Evolutionary conservation across 2,329 filamentous ascomycete genomes (phyloP).

Genomic region (Ophiostoma triangulosporum): DNA sequence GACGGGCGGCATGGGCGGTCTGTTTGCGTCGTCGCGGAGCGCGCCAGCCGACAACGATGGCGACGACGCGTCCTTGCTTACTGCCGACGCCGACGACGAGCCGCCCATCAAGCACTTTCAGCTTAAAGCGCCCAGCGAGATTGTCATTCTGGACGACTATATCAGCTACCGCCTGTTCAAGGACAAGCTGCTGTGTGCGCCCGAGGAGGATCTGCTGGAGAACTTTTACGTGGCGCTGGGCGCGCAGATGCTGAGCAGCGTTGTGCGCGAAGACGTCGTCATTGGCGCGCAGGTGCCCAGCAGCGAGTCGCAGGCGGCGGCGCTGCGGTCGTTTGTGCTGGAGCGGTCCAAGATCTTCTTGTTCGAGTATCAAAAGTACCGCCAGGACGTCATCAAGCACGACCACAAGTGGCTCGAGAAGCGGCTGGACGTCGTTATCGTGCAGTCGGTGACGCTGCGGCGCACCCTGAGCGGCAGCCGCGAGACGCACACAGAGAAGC

Average conservation of each 20-base stretch:
- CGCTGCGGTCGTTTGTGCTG: constrained; percentile 65
- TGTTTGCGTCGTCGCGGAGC: constrained; percentile 1
- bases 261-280: constrained; percentile 65
- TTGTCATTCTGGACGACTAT: constrained; percentile 77
- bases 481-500: constrained; percentile 58
- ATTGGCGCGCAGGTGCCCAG: constrained; percentile 48
- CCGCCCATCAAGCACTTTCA: constrained; percentile 63
- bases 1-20: background rate
- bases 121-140: constrained; percentile 55
- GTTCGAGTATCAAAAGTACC: constrained; percentile 59
- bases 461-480: constrained; percentile 57
- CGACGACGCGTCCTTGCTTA: constrained; percentile 22
- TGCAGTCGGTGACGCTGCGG: constrained; percentile 64
- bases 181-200: constrained; percentile 68
- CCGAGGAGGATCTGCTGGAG: constrained; percentile 79
- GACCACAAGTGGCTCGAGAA: constrained; percentile 86
- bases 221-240: constrained; percentile 74
- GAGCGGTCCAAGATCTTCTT: constrained; percentile 85
- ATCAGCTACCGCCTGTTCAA: constrained; percentile 84
- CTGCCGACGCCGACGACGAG: constrained; percentile 28
- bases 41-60: constrained; percentile 32
- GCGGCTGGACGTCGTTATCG: constrained; percentile 63
- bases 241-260: constrained; percentile 57
- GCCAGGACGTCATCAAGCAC: constrained; percentile 65
- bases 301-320: constrained; percentile 41